Evolutionary conservation across 805 yeast genomes (phyloP).

Genomic region (Blastobotrys chiropterorum): DNA sequence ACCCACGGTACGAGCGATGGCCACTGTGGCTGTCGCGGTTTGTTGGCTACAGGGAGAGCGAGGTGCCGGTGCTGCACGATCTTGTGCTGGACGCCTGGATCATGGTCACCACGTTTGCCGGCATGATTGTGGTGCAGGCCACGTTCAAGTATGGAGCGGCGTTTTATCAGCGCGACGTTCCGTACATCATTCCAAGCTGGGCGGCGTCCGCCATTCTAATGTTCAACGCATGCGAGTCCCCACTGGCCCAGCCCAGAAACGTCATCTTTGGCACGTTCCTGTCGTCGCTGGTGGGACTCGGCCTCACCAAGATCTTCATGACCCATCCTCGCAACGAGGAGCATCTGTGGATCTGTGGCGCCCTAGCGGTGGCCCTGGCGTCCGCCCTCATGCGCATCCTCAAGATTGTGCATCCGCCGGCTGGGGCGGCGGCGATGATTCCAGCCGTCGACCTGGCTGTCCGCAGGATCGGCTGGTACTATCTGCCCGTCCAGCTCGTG

Average conservation of each 20-base stretch:
- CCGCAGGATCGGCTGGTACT: slow-evolving; percentile 58
- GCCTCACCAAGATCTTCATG: slow-evolving; percentile 48
- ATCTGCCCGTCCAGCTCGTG: slow-evolving; percentile 48
- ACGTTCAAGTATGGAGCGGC: slow-evolving; percentile 23
- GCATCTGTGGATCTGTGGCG: slow-evolving; percentile 53
- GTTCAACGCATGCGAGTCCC: slow-evolving; percentile 49
- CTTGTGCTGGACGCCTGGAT: slow-evolving; percentile 4
- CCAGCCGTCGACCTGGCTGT: slow-evolving; percentile 45
- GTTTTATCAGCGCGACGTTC: slow-evolving; percentile 20
- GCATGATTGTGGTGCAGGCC: slow-evolving; percentile 22
- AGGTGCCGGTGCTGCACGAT: neutral
- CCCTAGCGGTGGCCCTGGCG: slow-evolving; percentile 48
- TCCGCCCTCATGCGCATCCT: slow-evolving; percentile 48
- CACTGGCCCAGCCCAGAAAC: slow-evolving; percentile 62
- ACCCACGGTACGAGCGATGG: slow-evolving; percentile 14
- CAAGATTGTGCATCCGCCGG: slow-evolving; percentile 64
- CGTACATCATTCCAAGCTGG: slow-evolving; percentile 29
- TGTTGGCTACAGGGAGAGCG: slow-evolving; percentile 18
- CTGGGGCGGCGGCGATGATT: slow-evolving; percentile 62
- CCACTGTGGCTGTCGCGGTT: slow-evolving; percentile 16
- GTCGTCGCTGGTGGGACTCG: slow-evolving; percentile 47
- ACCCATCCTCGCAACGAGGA: slow-evolving; percentile 38
- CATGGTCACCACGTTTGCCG: slow-evolving; percentile 19
- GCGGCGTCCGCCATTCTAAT: slow-evolving; percentile 60
- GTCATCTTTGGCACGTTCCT: slow-evolving; percentile 51